Conservation (phyloP, 495 filamentous ascomycete species). For the Neurospora tetraspora region DNA sequence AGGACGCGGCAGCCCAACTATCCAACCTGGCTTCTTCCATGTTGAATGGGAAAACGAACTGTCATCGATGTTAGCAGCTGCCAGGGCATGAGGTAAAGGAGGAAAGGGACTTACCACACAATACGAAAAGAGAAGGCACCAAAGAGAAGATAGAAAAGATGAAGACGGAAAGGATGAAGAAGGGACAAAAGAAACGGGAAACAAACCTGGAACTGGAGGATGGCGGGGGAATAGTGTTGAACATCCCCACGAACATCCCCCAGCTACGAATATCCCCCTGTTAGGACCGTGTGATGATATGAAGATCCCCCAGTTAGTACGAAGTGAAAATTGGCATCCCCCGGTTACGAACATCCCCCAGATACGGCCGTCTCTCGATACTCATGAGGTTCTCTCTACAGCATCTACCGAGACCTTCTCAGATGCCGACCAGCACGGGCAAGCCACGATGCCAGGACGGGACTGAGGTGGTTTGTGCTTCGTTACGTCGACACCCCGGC, state of each 20-base stretch:
- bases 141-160: neutral
- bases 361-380: neutral
- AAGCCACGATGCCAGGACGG: neutral
- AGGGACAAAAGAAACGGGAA: neutral
- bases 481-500: neutral
- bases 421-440: neutral
- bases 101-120: neutral
- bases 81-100: neutral
- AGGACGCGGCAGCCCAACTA: neutral
- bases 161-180: neutral
- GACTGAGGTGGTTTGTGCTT: neutral
- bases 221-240: neutral
- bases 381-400: neutral
- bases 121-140: neutral
- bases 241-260: neutral
- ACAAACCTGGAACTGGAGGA: neutral
- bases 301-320: neutral
- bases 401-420: neutral
- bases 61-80: neutral
- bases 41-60: neutral
- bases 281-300: too few species aligned
- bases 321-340: neutral
- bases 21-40: neutral
- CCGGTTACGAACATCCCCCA: neutral
- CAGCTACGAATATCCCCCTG: neutral